A percentile compares a stretch with the other conserved stretches of the same genome.
These are phyloP conservation scores for Novymonas esmeraldas DNA, from an alignment of 208 protist species.

Conservation along the genomic window DNA sequence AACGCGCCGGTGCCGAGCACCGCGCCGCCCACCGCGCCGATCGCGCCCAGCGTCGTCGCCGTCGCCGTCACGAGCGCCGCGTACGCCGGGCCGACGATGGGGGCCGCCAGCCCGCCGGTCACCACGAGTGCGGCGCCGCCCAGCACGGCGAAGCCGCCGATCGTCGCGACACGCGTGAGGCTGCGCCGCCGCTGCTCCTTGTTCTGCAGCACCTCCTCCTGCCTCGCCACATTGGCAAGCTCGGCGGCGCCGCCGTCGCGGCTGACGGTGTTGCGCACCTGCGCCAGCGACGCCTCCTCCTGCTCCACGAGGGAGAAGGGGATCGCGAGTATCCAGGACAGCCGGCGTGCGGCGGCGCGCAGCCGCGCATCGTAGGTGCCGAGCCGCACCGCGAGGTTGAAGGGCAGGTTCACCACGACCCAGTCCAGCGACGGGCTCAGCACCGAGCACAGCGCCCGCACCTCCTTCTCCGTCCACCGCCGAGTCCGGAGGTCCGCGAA, in stretches of 20 bases:
- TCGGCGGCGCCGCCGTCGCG: slow-evolving; percentile 1
- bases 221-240: slow-evolving; percentile 12
- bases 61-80: slow-evolving; percentile 50
- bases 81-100: slow-evolving; percentile 68
- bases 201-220: slow-evolving; percentile 32
- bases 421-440: slow-evolving; percentile 53
- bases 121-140: slow-evolving; percentile 64
- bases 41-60: slow-evolving; percentile 49
- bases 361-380: slow-evolving; percentile 76
- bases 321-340: slow-evolving; percentile 70
- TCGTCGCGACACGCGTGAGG: slow-evolving; percentile 50
- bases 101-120: slow-evolving; percentile 78
- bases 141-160: slow-evolving; percentile 74
- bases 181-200: slow-evolving; percentile 46
- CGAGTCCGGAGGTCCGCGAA: slow-evolving; percentile 35
- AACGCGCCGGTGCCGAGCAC: slow-evolving; percentile 57
- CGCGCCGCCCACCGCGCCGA: slow-evolving; percentile 56
- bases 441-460: slow-evolving; percentile 40
- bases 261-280: slow-evolving; percentile 3
- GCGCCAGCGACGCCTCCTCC: slow-evolving; percentile 40
- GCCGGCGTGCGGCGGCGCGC: slow-evolving; percentile 58
- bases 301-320: slow-evolving; percentile 64
- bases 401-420: slow-evolving; percentile 62
- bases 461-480: slow-evolving; percentile 41
- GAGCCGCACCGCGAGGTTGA: slow-evolving; percentile 61